Conservation (phyloP, 2,329 filamentous ascomycete species). For the Berkeleyomyces rouxiae region DNA sequence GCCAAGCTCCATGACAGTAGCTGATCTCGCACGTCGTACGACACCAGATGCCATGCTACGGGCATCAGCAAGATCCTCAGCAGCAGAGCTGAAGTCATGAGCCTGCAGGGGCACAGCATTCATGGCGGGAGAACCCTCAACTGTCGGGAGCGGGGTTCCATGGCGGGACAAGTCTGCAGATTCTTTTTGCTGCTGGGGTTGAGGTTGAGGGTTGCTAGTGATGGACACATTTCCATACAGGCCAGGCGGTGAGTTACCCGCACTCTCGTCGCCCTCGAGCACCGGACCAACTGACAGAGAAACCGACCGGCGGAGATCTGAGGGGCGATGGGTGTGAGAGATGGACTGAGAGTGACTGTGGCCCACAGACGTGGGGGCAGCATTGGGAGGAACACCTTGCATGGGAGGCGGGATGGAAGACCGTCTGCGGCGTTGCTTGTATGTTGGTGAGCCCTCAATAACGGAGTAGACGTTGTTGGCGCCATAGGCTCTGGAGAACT, state of each 20-base stretch:
- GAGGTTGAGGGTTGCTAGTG: constrained; percentile 20
- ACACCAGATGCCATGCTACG: constrained; percentile 60
- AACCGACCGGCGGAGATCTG: constrained; percentile 79
- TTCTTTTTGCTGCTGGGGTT: constrained; percentile 62
- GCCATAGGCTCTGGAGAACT: constrained; percentile 60
- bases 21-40: constrained; percentile 77
- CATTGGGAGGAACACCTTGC: constrained; percentile 43
- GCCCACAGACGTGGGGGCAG: constrained; percentile 36
- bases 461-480: constrained; percentile 78
- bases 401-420: constrained; percentile 80
- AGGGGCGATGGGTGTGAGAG: constrained; percentile 50
- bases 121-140: constrained; percentile 66
- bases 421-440: constrained; percentile 88
- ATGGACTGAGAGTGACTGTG: constrained; percentile 25
- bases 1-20: constrained; percentile 89
- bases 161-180: constrained; percentile 72
- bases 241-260: constrained; percentile 63
- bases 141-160: constrained; percentile 71
- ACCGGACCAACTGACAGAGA: constrained; percentile 74
- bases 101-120: constrained; percentile 52
- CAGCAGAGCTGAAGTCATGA: constrained; percentile 51
- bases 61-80: constrained; percentile 44
- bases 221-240: constrained; percentile 56
- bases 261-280: constrained; percentile 61
- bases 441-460: constrained; percentile 93